Conservation (phyloP, 768 basidiomycete genomes). For the Mycena metata region DNA sequence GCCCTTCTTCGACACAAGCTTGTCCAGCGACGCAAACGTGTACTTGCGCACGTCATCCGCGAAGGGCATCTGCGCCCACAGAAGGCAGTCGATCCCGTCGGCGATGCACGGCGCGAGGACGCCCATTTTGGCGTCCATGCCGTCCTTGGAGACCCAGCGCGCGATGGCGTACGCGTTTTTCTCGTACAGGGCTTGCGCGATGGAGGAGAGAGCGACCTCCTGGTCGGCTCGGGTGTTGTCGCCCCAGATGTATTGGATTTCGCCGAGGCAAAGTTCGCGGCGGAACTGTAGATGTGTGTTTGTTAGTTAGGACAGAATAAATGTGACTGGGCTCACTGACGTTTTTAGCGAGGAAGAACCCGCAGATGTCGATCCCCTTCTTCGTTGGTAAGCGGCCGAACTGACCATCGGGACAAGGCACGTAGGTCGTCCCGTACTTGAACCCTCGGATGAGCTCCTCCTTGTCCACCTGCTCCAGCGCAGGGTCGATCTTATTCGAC, state of each 20-base stretch:
- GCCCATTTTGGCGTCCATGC: constrained; percentile 88
- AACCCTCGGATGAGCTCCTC: constrained; percentile 86
- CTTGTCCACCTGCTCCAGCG: constrained; percentile 74
- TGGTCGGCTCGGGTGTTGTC: constrained; percentile 74
- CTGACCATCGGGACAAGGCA: constrained; percentile 87
- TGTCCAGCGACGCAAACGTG: constrained; percentile 85
- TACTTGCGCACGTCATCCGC: constrained; percentile 94
- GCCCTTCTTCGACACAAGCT: constrained; percentile 81
- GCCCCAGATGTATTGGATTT: constrained; percentile 89
- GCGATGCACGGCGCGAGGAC: constrained; percentile 74
- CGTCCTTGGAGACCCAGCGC: constrained; percentile 83
- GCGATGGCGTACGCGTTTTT: constrained; percentile 82
- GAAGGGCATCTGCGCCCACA: constrained; percentile 96
- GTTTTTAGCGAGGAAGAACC: constrained; percentile 79
- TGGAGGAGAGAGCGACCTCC: constrained; percentile 88
- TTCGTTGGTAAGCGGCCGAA: constrained; percentile 80
- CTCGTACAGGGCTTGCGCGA: constrained; percentile 85
- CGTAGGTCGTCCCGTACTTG: constrained; percentile 92
- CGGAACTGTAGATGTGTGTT: constrained; percentile 72
- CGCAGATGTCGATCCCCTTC: constrained; percentile 90
- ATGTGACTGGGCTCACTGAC: constrained; percentile 54
- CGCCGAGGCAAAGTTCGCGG: constrained; percentile 85
- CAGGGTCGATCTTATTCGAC: constrained; percentile 50
- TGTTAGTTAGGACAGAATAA: constrained; percentile 7
- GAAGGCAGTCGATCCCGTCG: constrained; percentile 80